Base-by-base conservation (phyloP, 1,284 basidiomycete genomes). In the Ustilago curta region DNA sequence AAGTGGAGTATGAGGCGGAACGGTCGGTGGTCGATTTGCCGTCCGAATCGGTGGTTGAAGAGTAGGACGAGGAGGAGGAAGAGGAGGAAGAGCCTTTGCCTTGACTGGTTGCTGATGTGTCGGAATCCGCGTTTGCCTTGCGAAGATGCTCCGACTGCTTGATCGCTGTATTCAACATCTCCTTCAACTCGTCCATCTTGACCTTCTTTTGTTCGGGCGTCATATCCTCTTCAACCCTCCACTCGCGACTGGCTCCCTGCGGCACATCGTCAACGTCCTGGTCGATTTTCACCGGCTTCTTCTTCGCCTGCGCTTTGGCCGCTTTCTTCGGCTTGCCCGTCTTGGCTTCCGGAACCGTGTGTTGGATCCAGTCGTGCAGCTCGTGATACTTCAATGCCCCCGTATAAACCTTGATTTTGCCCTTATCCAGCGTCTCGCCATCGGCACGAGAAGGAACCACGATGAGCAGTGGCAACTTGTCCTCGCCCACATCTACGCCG, bases 321-420 rank as follows among this genome's bases (percentile, higher is more conserved):
- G 61, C 6, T 50, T 78, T 72, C 50, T 73, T 80, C 40, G 52
- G 61, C 16, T 62, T 63, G 37, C 62, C 66, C 39, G 68, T 68
- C 48, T 61, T 71, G 39, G 69, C 70, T 42, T 76, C 78, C 14
- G 74, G 72, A 1, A 72, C 40, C 12, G 64, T 74, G 31, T 78
- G 47, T 48, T 83, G 75, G 42, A 83, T 68, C 83, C 83, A 84
- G 11, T 35, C 54, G 42, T 78, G 71, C 29, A 84, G 69, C 39
- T 70, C 65, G 61, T 71, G 64, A 51, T 83, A 83, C 58, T 79
- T 78, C 58, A 83, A 62, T 31, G 71, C 52, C 25, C 83, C 82
- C 4, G 51, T 64, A 55, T 83, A 84, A 42, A 49, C 68, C 48
- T 76, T 72, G 61, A 81, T 72, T 2, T 47, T 9, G 19, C 56